phyloP scores from a whole-genome alignment of 768 basidiomycete genomes.

The Hygrocybe punicea region DNA sequence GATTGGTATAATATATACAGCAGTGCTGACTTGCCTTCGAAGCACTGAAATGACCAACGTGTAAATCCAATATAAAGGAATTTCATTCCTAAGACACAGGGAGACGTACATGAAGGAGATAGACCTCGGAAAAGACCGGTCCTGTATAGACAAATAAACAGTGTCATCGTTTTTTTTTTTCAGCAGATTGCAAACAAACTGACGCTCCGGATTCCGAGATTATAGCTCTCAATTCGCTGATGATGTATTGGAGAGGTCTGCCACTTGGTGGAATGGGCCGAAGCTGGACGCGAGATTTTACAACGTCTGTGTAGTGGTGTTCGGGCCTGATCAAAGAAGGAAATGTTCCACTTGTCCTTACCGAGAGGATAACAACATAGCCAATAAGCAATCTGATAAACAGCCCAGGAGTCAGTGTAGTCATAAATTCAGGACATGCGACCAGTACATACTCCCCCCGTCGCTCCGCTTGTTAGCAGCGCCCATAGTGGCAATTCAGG shows the following conservation, averaged over 20 bases:
- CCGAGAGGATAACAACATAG: slow-evolving; percentile 87
- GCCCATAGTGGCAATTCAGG: slow-evolving; percentile 79
- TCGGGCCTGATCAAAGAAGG: background rate
- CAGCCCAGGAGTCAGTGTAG: background rate
- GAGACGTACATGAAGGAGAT: slow-evolving; percentile 66
- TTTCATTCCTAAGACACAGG: background rate
- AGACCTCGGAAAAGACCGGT: slow-evolving; percentile 69
- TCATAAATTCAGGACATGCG: background rate
- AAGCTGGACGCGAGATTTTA: slow-evolving; percentile 88
- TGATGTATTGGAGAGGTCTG: slow-evolving; percentile 74
- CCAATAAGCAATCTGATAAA: slow-evolving; percentile 79
- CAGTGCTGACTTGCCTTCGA: slow-evolving; percentile 47
- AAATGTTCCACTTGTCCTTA: slow-evolving; percentile 20
- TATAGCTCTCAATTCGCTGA: slow-evolving; percentile 61
- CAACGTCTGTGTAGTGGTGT: slow-evolving; percentile 63
- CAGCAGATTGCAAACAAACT: slow-evolving; percentile 28
- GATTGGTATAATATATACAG: background rate
- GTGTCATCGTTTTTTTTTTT: background rate
- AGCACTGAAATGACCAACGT: slow-evolving; percentile 42
- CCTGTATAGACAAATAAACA: slow-evolving; percentile 29
- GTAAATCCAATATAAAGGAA: background rate
- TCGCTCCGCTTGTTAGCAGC: slow-evolving; percentile 75
- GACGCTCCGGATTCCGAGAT: slow-evolving; percentile 71
- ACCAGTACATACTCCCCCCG: slow-evolving; percentile 62
- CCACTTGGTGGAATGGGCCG: slow-evolving; percentile 69